A percentile compares a stretch with the other conserved stretches of the same genome.
phyloP scores from a whole-genome alignment of 1,284 basidiomycete species.

The Tilletiopsis washingtonensis region DNA sequence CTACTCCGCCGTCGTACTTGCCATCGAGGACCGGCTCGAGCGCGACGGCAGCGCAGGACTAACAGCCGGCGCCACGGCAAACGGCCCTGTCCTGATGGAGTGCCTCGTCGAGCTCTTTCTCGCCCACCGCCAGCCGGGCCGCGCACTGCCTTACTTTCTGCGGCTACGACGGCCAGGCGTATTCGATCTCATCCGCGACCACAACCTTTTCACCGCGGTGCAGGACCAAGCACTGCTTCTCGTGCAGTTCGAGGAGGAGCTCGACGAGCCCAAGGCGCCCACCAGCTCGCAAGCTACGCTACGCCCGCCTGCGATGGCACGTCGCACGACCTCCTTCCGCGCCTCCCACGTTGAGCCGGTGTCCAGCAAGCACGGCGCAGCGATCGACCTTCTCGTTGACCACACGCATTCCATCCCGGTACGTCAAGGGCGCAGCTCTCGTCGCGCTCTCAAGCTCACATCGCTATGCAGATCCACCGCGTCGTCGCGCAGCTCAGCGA shows the following conservation, averaged over 20 bases:
- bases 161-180: conserved; percentile 78
- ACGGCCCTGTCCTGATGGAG: conserved; percentile 67
- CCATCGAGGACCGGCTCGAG: conserved; percentile 68
- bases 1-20: conserved; percentile 72
- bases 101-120: conserved; percentile 87
- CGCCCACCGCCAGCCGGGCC: conserved; percentile 80
- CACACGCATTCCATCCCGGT: conserved; percentile 94
- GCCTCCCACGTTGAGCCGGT: not conserved
- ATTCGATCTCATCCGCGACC: conserved; percentile 85
- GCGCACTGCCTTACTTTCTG: conserved; percentile 83
- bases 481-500: conserved; percentile 78
- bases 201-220: conserved; percentile 90
- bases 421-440: conserved; percentile 34
- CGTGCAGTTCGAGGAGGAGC: conserved; percentile 80
- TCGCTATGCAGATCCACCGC: conserved; percentile 73
- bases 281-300: conserved; percentile 3
- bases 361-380: conserved; percentile 53
- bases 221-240: conserved; percentile 85
- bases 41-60: not conserved
- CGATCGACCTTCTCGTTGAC: conserved; percentile 81
- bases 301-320: too few species aligned
- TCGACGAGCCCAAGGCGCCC: conserved; percentile 1
- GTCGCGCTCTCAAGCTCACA: not conserved
- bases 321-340: not conserved
- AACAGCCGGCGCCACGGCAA: conserved; percentile 48